Evolutionary conservation across 1,284 basidiomycete species (phyloP), one percentile per base, ranked within the genome.

Genomic region (Lentinula novae-zelandiae): DNA sequence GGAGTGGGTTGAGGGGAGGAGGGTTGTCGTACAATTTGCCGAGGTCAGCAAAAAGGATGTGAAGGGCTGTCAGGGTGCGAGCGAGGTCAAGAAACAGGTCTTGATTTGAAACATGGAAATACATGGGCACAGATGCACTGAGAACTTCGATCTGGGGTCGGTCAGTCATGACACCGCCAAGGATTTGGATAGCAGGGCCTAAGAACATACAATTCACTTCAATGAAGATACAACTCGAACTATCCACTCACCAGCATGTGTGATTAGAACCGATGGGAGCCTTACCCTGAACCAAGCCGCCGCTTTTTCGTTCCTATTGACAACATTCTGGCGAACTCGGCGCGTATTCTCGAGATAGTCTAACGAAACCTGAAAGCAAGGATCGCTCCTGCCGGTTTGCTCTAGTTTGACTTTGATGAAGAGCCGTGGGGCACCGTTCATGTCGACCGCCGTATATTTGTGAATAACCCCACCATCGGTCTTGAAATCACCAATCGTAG

Each of bases 41-140:
- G 9, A 65, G 46, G 31, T 62, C 62, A 44, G 62, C 53, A 1
- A 65, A n/a, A 12, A 60, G 50, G 15, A 62, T 53, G 40, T 50
- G 36, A 50, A 62, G 59, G 5, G 62, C 56, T n/a, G 39, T 46
- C 34, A 46, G 54, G 20, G 55, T 49, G 33, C 54, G 55, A 0
- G 53, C 39, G 17, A 60, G 53, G 6, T 60, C 46, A 1, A 48
- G 46, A 8, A 22, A 15, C 46, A 48, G 13, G 5, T 48, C 46
- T 17, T 48, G 15, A 17, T 48, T 15, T 2, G 46, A 48, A 20
- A 17, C 46, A 15, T 48, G 46, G 7, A 48, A 48, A 17, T n/a
- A 48, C 20, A 48, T 48, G 46, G 46, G 46, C 20, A 48, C n/a
- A 6, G 46, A 17, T 9, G 46, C 46, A 48, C 2, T 48, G 46